Percentiles rank a stretch among this genome's conserved stretches.
These are phyloP conservation scores for Chaetomium cochliodes DNA, from an alignment of 495 filamentous ascomycete genomes.

Conservation along the genomic window DNA sequence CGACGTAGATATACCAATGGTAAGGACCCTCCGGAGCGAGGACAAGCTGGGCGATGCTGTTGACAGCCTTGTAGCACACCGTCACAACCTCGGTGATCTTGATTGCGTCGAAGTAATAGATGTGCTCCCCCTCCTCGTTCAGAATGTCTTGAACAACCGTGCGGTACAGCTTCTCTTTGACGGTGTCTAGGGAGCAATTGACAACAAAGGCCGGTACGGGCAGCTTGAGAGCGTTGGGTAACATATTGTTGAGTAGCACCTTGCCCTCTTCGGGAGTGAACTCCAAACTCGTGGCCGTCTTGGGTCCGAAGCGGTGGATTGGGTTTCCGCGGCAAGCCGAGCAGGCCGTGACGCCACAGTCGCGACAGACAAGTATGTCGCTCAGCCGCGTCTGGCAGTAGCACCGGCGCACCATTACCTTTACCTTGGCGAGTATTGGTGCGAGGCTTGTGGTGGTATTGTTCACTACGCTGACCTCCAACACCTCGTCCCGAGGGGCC, in stretches of 20 bases:
- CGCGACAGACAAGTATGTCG: slow-evolving; percentile 14
- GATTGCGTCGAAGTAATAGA: slow-evolving; percentile 37
- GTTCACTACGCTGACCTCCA: neutral
- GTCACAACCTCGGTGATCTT: slow-evolving; percentile 38
- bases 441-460: neutral
- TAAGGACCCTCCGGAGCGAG: slow-evolving; percentile 22
- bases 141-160: slow-evolving; percentile 10
- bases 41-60: slow-evolving; percentile 38
- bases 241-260: neutral
- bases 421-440: neutral
- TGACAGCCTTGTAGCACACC: slow-evolving; percentile 32
- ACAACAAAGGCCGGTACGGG: neutral
- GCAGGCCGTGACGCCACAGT: slow-evolving; percentile 27
- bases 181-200: neutral
- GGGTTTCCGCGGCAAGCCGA: slow-evolving; percentile 39
- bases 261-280: slow-evolving; percentile 17
- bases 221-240: slow-evolving; percentile 13
- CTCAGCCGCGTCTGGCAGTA: slow-evolving; percentile 28
- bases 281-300: neutral
- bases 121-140: neutral
- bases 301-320: slow-evolving; percentile 26
- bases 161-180: neutral
- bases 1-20: slow-evolving; percentile 39
- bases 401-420: slow-evolving; percentile 33
- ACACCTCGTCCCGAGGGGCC: neutral